phyloP scores from a whole-genome alignment of 768 basidiomycete species.

The Hygrocybe punicea region DNA sequence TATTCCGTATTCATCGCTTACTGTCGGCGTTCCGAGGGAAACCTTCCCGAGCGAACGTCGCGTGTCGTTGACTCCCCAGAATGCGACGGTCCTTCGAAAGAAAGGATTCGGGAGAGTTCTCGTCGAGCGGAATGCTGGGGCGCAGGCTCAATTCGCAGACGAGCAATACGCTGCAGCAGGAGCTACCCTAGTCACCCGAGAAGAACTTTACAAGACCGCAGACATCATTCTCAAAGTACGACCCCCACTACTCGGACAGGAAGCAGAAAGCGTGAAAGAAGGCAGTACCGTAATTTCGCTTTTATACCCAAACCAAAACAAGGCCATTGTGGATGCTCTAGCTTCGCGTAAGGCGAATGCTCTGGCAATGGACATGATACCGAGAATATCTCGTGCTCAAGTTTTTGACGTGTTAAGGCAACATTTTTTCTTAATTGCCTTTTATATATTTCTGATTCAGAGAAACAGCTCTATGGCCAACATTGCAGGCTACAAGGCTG shows the following conservation, averaged over 20 bases:
- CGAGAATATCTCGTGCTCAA: slow-evolving; percentile 86
- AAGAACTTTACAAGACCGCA: slow-evolving; percentile 61
- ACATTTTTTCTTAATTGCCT: slow-evolving; percentile 9
- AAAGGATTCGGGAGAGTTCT: slow-evolving; percentile 76
- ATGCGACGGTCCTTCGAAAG: slow-evolving; percentile 69
- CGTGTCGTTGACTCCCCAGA: slow-evolving; percentile 79
- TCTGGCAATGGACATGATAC: slow-evolving; percentile 91
- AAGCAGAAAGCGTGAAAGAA: slow-evolving; percentile 59
- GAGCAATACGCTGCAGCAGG: slow-evolving; percentile 77
- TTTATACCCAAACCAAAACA: slow-evolving; percentile 81
- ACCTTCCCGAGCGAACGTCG: slow-evolving; percentile 74
- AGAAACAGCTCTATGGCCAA: slow-evolving; percentile 81
- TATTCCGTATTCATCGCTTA: slow-evolving; percentile 66
- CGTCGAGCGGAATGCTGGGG: slow-evolving; percentile 69
- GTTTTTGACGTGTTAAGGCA: slow-evolving; percentile 86
- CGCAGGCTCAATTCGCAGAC: slow-evolving; percentile 73
- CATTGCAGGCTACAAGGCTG: slow-evolving; percentile 90
- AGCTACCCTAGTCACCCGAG: slow-evolving; percentile 68
- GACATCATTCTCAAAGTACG: slow-evolving; percentile 88
- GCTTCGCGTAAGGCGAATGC: slow-evolving; percentile 64
- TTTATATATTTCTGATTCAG: neutral
- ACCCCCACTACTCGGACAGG: slow-evolving; percentile 63
- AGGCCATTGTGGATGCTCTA: slow-evolving; percentile 64
- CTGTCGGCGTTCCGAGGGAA: slow-evolving; percentile 75
- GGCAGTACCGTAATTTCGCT: slow-evolving; percentile 82